Percentiles rank a stretch among this genome's conserved stretches.
Conservation (phyloP, 805 yeast species). For the Spathaspora gorwiae region DNA sequence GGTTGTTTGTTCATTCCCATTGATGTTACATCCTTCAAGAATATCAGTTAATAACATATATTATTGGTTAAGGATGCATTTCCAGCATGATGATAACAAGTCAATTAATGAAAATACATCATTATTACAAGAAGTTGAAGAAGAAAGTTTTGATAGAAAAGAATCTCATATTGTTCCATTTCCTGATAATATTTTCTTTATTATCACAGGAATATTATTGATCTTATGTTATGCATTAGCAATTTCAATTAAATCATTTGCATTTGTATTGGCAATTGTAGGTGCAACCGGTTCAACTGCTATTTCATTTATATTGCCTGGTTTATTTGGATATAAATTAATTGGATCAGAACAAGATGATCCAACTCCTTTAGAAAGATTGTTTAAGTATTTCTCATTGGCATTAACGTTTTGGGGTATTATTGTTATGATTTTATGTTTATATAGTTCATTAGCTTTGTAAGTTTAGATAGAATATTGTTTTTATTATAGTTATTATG, state of each 20-base stretch:
- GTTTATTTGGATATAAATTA: conserved; percentile 74
- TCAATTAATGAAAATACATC: background rate
- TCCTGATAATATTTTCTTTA: conserved; percentile 18
- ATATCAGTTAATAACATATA: conserved; percentile 73
- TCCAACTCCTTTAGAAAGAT: conserved; percentile 21
- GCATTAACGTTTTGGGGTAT: conserved; percentile 65
- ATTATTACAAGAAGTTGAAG: conserved; percentile 1
- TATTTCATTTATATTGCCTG: conserved; percentile 86
- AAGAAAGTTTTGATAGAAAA: conserved; percentile 1
- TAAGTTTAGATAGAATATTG: background rate
- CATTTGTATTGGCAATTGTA: conserved; percentile 77
- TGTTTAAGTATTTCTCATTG: conserved; percentile 47
- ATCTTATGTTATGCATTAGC: conserved; percentile 60
- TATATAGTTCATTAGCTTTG: conserved; percentile 17
- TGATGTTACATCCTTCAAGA: conserved; percentile 88
- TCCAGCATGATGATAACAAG: conserved; percentile 4
- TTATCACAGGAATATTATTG: conserved; percentile 34
- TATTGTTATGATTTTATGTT: conserved; percentile 64
- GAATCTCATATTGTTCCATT: conserved; percentile 24
- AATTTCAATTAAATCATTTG: conserved; percentile 64
- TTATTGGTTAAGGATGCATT: conserved; percentile 36
- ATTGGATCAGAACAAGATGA: conserved; percentile 44
- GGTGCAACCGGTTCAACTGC: conserved; percentile 94
- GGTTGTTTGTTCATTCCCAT: conserved; percentile 80
- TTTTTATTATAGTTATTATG: too few species aligned